A percentile compares a stretch with the other conserved stretches of the same genome.
Conservation (phyloP, 164 flowering plant genomes). For the Dillenia turbinata region DNA sequence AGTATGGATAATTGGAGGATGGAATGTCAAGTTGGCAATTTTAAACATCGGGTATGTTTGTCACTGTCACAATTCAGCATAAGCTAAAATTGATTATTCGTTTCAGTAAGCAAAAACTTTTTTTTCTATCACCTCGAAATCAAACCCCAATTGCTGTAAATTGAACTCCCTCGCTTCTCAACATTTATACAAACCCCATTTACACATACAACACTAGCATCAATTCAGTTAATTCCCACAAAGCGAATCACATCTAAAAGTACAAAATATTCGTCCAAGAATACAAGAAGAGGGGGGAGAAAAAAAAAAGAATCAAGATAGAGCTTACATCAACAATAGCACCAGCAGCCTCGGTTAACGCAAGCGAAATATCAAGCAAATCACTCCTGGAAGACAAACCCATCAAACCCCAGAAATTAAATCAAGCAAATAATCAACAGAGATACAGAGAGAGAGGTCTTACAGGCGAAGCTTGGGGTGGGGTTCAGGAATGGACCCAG, state of each 20-base stretch:
- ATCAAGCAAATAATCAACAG: not conserved
- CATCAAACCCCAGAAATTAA: not conserved
- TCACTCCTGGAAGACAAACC: slow-evolving; percentile 51
- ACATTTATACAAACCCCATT: not conserved
- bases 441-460: slow-evolving; percentile 1
- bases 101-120: too few species aligned
- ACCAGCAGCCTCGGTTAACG: slow-evolving; percentile 89
- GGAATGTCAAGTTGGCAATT: too few species aligned
- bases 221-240: not conserved
- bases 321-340: slow-evolving; percentile 87
- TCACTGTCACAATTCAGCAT: too few species aligned
- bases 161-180: not conserved
- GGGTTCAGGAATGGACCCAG: slow-evolving; percentile 60
- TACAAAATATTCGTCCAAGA: not conserved
- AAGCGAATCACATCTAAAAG: not conserved
- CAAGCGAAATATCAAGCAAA: slow-evolving; percentile 86
- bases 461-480: slow-evolving; percentile 77
- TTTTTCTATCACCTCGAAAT: not conserved
- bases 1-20: too few species aligned
- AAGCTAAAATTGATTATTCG: too few species aligned
- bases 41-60: too few species aligned
- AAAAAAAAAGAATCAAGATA: not conserved
- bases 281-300: not conserved
- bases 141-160: not conserved
- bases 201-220: not conserved